Conservation (phyloP, 2,329 filamentous ascomycete genomes). For the Aspergillaceae sp. region DNA sequence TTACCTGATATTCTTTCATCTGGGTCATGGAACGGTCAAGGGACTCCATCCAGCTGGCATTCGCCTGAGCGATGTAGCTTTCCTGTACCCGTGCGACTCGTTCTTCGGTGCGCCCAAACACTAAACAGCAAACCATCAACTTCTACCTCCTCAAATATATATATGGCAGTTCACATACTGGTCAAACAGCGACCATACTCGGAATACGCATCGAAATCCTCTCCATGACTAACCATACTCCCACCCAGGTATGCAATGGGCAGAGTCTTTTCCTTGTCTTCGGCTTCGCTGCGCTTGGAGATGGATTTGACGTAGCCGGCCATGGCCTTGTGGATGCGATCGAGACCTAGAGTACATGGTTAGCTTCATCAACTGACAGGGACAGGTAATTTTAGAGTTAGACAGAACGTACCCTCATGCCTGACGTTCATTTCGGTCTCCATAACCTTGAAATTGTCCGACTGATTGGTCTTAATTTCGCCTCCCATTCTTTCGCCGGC, state of each 20-base stretch:
- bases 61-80: conserved; percentile 67
- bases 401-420: conserved; percentile 60
- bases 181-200: conserved; percentile 83
- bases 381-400: not conserved
- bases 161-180: conserved; percentile 39
- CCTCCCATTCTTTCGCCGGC: conserved; percentile 92
- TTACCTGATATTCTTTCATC: conserved; percentile 95
- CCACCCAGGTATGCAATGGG: conserved; percentile 72
- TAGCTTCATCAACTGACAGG: not conserved
- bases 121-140: conserved; percentile 30
- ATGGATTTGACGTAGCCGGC: conserved; percentile 79
- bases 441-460: conserved; percentile 83
- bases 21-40: conserved; percentile 80
- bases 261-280: conserved; percentile 80
- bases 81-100: conserved; percentile 79
- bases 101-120: conserved; percentile 78
- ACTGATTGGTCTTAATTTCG: conserved; percentile 76
- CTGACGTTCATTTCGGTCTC: conserved; percentile 85
- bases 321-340: conserved; percentile 79
- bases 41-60: conserved; percentile 80
- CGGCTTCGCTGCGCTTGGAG: conserved; percentile 71
- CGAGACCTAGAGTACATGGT: conserved; percentile 57
- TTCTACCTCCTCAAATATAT: not conserved
- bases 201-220: conserved; percentile 84
- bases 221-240: conserved; percentile 79